A percentile compares a stretch with the other conserved stretches of the same genome.
Evolutionary conservation across 1,284 basidiomycete species (phyloP).

Genomic region (Microbotryum silenes-acaulis): DNA sequence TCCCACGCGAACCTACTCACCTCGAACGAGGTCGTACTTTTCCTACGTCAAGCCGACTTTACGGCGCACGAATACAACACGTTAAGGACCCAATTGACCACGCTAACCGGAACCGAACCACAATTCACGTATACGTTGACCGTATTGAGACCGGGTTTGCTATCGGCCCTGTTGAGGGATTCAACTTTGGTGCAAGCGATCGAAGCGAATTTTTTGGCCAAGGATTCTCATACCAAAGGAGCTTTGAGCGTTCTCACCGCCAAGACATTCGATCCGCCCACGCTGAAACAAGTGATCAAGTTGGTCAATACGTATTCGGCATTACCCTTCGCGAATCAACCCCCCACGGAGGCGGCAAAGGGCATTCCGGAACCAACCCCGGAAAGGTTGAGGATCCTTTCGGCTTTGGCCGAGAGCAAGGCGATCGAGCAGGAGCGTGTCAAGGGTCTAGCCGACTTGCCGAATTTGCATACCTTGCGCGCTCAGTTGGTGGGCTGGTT

Average conservation of each 20-base stretch:
- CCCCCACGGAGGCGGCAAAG: constrained; percentile 1
- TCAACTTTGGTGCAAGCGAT: neutral
- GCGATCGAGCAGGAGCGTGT: constrained; percentile 3
- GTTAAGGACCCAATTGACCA: constrained; percentile 38
- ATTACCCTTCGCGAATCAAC: constrained; percentile 5
- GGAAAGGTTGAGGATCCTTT: constrained; percentile 40
- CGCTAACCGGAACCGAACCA: neutral
- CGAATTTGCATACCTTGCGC: constrained; percentile 41
- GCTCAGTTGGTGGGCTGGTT: constrained; percentile 44
- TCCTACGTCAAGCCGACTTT: constrained; percentile 44
- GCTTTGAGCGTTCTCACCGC: constrained; percentile 41
- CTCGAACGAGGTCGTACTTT: constrained; percentile 39
- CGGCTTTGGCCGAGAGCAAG: constrained; percentile 41
- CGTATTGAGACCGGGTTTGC: constrained; percentile 37
- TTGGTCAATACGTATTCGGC: constrained; percentile 35
- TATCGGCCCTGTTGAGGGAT: too few relatives aligned
- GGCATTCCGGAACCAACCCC: neutral
- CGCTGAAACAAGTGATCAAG: constrained; percentile 39
- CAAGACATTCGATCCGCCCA: constrained; percentile 41
- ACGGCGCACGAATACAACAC: constrained; percentile 37
- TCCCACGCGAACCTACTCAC: constrained; percentile 42
- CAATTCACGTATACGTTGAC: constrained; percentile 32
- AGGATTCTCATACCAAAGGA: constrained; percentile 34
- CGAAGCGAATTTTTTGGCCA: neutral
- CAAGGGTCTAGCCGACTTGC: constrained; percentile 38